These are phyloP conservation scores for Neurospora tetrasperma DNA, from an alignment of 495 filamentous ascomycete genomes.

Conservation along the genomic window DNA sequence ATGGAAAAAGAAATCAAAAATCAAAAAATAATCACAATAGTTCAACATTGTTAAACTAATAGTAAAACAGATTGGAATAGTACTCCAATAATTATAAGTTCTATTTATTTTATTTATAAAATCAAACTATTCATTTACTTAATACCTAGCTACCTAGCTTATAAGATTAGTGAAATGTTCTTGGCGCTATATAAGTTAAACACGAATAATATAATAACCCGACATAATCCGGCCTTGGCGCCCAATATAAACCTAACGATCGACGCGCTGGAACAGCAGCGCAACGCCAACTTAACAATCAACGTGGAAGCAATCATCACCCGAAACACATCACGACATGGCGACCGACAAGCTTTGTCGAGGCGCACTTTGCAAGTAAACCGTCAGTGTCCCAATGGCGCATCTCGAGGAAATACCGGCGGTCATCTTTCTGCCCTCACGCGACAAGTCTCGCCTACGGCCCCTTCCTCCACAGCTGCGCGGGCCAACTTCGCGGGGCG, in stretches of 20 bases:
- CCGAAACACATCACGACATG: background rate
- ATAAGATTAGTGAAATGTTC: background rate
- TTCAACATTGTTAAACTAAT: too few relatives aligned
- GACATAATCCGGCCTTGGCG: background rate
- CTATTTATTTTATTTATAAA: too few relatives aligned
- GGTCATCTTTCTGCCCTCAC: background rate
- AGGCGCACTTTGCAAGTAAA: background rate
- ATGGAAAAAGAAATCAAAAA: background rate
- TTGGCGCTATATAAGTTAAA: background rate
- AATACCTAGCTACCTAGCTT: background rate
- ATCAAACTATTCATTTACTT: too few relatives aligned
- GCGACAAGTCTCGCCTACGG: background rate
- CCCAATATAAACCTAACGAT: background rate
- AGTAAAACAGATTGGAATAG: too few relatives aligned
- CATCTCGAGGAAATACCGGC: background rate
- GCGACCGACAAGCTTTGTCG: background rate
- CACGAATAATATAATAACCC: background rate
- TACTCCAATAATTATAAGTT: too few relatives aligned
- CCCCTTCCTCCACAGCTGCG: background rate
- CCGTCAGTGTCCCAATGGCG: background rate
- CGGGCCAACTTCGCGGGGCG: background rate
- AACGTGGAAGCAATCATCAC: background rate
- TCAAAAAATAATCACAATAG: background rate
- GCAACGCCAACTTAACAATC: background rate
- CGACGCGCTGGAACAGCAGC: background rate